Evolutionary conservation across 163 green algal species (phyloP).

Genomic region (Chlamydomonas reinhardtii): DNA sequence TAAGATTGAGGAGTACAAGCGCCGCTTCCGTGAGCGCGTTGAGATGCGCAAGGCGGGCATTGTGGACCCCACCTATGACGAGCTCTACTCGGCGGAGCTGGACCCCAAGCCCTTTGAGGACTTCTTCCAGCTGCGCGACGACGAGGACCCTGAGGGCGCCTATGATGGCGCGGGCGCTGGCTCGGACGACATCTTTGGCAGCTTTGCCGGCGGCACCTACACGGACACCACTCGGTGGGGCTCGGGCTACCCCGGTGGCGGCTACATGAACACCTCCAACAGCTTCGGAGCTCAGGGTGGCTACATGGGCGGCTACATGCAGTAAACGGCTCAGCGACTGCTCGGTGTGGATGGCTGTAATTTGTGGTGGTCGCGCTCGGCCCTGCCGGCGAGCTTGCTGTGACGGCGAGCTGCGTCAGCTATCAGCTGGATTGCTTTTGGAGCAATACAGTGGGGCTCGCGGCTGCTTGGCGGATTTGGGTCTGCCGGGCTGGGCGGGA

Average conservation of each 20-base stretch:
- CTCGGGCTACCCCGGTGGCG: background rate
- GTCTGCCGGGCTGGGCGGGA: too few relatives aligned
- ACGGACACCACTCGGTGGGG: background rate
- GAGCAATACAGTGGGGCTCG: too few relatives aligned
- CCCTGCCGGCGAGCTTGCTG: too few relatives aligned
- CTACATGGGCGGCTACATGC: slow-evolving; percentile 51
- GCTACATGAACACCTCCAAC: too few relatives aligned
- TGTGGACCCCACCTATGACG: slow-evolving; percentile 66
- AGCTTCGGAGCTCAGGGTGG: background rate
- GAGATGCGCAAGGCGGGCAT: slow-evolving; percentile 62
- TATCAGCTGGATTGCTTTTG: too few relatives aligned
- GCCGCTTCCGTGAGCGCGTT: slow-evolving; percentile 63
- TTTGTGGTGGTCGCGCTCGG: too few relatives aligned
- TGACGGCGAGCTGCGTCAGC: too few relatives aligned
- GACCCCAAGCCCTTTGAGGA: slow-evolving; percentile 64
- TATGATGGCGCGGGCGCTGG: background rate
- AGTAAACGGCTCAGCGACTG: background rate
- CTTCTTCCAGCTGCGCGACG: slow-evolving; percentile 58
- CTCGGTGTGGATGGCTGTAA: too few relatives aligned
- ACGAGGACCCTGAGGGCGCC: slow-evolving; percentile 24
- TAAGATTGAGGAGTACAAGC: slow-evolving; percentile 73
- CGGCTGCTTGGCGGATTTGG: too few relatives aligned
- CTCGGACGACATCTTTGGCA: slow-evolving; percentile 8
- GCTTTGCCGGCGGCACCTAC: slow-evolving; percentile 2
- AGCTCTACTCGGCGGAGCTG: slow-evolving; percentile 58